Conservation (phyloP, 1,284 basidiomycete genomes). For the Microbotryum silenes-acaulis region DNA sequence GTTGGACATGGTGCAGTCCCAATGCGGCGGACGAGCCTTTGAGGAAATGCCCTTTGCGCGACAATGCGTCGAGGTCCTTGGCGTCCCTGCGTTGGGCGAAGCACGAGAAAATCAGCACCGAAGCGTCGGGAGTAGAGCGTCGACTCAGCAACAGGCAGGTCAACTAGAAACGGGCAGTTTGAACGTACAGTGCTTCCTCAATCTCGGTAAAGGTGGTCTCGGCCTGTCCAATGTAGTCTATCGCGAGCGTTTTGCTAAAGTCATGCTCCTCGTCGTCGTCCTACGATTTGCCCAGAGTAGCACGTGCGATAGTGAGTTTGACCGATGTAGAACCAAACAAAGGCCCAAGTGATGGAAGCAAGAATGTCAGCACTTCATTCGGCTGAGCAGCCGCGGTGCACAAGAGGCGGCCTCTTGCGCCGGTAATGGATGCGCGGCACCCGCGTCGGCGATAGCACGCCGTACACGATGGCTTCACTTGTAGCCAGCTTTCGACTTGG, state of each 20-base stretch:
- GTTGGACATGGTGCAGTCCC: conserved; percentile 42
- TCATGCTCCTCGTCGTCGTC: conserved; percentile 44
- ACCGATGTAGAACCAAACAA: not conserved
- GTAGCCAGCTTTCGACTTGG: not conserved
- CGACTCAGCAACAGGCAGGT: not conserved
- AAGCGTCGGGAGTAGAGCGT: not conserved
- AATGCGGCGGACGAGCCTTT: conserved; percentile 44
- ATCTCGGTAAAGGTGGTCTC: conserved; percentile 42
- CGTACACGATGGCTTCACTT: not conserved
- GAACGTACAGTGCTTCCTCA: conserved; percentile 39
- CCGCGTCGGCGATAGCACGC: not conserved
- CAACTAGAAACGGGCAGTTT: not conserved
- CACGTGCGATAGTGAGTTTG: too few relatives aligned
- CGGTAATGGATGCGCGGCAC: too few relatives aligned
- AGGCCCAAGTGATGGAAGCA: not conserved
- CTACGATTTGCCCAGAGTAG: conserved; percentile 9
- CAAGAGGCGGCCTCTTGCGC: too few relatives aligned
- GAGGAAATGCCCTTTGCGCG: conserved; percentile 43
- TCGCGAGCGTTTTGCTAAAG: conserved; percentile 41
- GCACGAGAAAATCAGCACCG: not conserved
- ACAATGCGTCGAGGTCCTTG: conserved; percentile 39
- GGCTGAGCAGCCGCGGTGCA: too few relatives aligned
- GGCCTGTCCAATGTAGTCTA: conserved; percentile 45
- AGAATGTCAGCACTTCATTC: too few relatives aligned
- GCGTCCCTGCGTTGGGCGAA: conserved; percentile 15